Evolutionary conservation across 2,329 filamentous ascomycete species (phyloP), one percentile per base, ranked within the genome.

Genomic region (Microascus cirrosus): DNA sequence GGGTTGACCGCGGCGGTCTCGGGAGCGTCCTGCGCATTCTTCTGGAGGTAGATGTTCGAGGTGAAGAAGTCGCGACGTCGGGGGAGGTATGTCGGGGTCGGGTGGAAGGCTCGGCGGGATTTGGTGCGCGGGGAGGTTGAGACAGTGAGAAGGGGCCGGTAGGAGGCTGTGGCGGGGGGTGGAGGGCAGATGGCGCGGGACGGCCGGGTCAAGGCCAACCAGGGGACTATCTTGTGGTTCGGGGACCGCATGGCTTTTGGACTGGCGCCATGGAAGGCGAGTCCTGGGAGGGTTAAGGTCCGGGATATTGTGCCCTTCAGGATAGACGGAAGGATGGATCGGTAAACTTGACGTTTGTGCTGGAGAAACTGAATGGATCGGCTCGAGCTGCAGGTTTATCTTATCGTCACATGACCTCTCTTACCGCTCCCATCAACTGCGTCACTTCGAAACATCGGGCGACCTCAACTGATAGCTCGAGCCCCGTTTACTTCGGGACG

Each of bases 1-100:
- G 65, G 34, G 1, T 65, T 54, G 25, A 10, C 18, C 60, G 57
- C 45, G 58, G 63, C 59, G 22, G 65, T 63, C 58, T 67, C 69
- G 28, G 68, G 67, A 58, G 24, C 45, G 67, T 73, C 66, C 52
- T 75, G 28, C 28, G 4, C 28, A 32, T 32, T 71, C 18, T 74
- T 54, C 56, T 54, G 56, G 51, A 58, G 51, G 60, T 77, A 75
- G 2, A 81, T 74, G 64, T 83, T 86, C 25, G 84, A 86, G 13
- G 84, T 86, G 69, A 86, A 88, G 69, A 87, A 87, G 65, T 71
- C 75, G 60, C 81, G 80, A 62, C 79, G 82, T 59, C 79, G 78
- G 12, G 82, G 79, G n/a, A 75, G 63, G 54, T 67, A 66, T 10
- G 70, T 58, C 2, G 74, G 67, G 48, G 74, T 77, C 60, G 77